phyloP scores from a whole-genome alignment of 495 filamentous ascomycete species.

The Neurospora intermedia region DNA sequence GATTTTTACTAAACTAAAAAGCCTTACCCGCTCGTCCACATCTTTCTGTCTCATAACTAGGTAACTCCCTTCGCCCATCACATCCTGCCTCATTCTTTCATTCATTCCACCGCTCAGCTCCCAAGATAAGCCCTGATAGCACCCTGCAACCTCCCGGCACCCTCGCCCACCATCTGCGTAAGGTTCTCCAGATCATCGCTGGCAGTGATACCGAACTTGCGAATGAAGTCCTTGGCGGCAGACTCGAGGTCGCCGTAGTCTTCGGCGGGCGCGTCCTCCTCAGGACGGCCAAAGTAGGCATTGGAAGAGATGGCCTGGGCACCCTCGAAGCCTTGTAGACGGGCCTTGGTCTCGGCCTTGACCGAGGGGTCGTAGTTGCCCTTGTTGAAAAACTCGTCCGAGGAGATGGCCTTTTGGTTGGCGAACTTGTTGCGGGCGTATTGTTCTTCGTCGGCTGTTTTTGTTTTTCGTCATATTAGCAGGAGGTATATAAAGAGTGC shows the following conservation, averaged over 20 bases:
- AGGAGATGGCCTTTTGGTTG: slow-evolving; percentile 88
- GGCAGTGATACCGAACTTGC: slow-evolving; percentile 88
- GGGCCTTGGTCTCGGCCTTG: slow-evolving; percentile 73
- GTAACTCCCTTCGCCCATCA: background rate
- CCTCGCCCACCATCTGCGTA: slow-evolving; percentile 70
- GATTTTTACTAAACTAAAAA: background rate
- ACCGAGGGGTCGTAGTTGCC: slow-evolving; percentile 69
- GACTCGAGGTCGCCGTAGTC: slow-evolving; percentile 82
- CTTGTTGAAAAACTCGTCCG: slow-evolving; percentile 95
- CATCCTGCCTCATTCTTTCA: background rate
- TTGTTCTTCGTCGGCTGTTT: slow-evolving; percentile 56
- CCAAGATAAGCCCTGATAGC: slow-evolving; percentile 76
- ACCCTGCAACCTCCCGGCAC: slow-evolving; percentile 73
- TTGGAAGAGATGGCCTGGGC: slow-evolving; percentile 89
- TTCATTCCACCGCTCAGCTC: slow-evolving; percentile 13
- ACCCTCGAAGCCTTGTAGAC: slow-evolving; percentile 86
- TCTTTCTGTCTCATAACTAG: background rate
- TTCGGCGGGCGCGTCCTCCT: slow-evolving; percentile 54
- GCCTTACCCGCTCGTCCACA: background rate
- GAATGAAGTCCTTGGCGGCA: slow-evolving; percentile 89
- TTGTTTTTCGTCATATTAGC: slow-evolving; percentile 8
- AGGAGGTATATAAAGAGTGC: background rate
- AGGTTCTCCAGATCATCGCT: slow-evolving; percentile 92
- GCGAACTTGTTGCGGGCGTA: slow-evolving; percentile 76
- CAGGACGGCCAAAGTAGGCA: slow-evolving; percentile 86